Base-by-base conservation (phyloP, 768 basidiomycete genomes). In the Boletus bicolor region DNA sequence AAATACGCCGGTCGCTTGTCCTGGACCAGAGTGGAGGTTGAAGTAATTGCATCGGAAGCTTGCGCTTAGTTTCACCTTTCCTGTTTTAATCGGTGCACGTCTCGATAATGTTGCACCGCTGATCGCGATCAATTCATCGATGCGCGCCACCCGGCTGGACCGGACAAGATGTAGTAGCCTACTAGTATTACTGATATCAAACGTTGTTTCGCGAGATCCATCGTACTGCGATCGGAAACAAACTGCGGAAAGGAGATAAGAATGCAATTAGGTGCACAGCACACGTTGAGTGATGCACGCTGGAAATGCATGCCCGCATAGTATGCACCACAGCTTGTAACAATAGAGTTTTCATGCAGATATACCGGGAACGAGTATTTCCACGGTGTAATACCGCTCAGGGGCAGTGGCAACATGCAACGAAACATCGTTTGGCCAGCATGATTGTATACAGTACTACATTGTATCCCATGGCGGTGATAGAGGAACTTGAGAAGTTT, bases 341-440 rank as follows among this genome's bases (percentile, higher is more conserved):
- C 51, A 54, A 67, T 65, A 63, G 43, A 59, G 54, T 51, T 68
- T 64, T 53, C 57, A 52, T 42, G 49, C n/a, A 46, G 30, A 55
- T 45, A 65, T 60, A 58, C 48, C 44, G 14, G 49, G 38, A 30
- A 52, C 19, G 21, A 37, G 21, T 26, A 44, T 57, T 53, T 57
- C 61, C 56, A 58, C 51, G 57, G 62, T 37, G 61, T 68, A 64
- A 66, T 62, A 59, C 61, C 61, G 63, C 57, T 64, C 62, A 64
- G 68, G 66, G 62, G 62, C 66, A 56, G 59, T 58, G 55, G 59
- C 50, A 53, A 59, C 56, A 48, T 56, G 51, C 64, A 53, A 68
- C 46, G 56, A 63, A 57, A 36, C 21, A 42, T 38, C 45, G 37
- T 52, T 19, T 51, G 52, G 28, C 44, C 55, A 46, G 41, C 37